Evolutionary conservation across 2,329 filamentous ascomycete species (phyloP), one percentile per base, ranked within the genome.

Genomic region (Hypoxylon sp.): DNA sequence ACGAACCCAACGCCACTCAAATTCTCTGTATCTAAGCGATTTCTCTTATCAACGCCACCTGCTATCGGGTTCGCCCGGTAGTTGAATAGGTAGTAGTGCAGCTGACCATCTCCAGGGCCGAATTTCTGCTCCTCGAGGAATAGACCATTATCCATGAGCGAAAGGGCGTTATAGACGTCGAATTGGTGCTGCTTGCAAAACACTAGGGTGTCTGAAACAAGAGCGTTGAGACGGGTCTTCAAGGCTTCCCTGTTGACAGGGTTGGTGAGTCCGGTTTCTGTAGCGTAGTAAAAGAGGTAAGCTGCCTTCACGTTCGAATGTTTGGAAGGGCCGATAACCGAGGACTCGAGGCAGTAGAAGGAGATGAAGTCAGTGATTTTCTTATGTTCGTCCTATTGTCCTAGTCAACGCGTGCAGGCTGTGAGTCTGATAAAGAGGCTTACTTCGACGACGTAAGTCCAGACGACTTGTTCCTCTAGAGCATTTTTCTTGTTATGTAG

Each of bases 21-120:
- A 69, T 88, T 87, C 63, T 90, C 89, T 73, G 91, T 88, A 77
- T 97, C 94, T 42, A 95, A 85, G 74, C 89, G 83, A 78, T 97
- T 97, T 76, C 87, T 89, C 75, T 87, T 86, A 79, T 98, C 90
- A 47, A 98, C 90, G 21, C 96, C 96, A 53, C 96, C 94, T 0
- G 89, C 84, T 75, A 99, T 92, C n/a, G 91, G 89, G 67, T 92
- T 90, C 11, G 93, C 93, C 63, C 93, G 90, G 84, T 98, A 99
- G 82, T 99, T 99, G 87, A 97, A 99, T 32, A 99, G 85, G 80
- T 99, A 99, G 82, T 94, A 99, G 81, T 99, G 94, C 74, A 99
- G 85, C 79, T 96, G 93, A 51, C 96, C 96, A 79, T 99, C 96
- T 32, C 96, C 96, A 4, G 92, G 91, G 48, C 95, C 96, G 76